Evolutionary conservation across 164 flowering plant species (phyloP).

Genomic region (Kalanchoe fedtschenkoi): DNA sequence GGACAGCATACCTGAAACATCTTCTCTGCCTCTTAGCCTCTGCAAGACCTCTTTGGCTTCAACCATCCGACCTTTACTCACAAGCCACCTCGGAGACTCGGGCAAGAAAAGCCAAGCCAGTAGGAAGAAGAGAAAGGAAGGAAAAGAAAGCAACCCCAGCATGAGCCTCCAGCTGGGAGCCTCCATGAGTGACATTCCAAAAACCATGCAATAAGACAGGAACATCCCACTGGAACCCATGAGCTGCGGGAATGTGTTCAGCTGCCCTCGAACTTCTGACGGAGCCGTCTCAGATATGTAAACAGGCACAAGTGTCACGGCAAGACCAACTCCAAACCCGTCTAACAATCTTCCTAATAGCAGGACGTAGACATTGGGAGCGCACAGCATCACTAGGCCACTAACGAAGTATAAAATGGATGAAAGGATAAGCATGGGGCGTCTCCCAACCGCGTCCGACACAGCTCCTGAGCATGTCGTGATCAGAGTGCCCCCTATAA

Average conservation of each 20-base stretch:
- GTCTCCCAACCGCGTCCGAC: slow-evolving; percentile 24
- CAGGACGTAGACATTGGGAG: slow-evolving; percentile 27
- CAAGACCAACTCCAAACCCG: slow-evolving; percentile 29
- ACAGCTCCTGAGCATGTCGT: slow-evolving; percentile 27
- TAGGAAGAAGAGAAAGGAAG: slow-evolving; percentile 19
- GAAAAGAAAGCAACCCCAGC: slow-evolving; percentile 29
- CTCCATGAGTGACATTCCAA: slow-evolving; percentile 24
- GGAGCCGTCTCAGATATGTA: slow-evolving; percentile 37
- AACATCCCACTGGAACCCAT: slow-evolving; percentile 28
- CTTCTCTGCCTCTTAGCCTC: slow-evolving; percentile 28
- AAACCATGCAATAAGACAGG: slow-evolving; percentile 29
- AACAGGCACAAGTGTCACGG: slow-evolving; percentile 31
- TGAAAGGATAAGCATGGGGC: slow-evolving; percentile 28
- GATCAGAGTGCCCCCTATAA: slow-evolving; percentile 28
- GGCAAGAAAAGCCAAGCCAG: slow-evolving; percentile 24
- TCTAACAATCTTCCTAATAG: slow-evolving; percentile 27
- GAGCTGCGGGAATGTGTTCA: slow-evolving; percentile 29
- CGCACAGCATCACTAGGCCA: slow-evolving; percentile 27
- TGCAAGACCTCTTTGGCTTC: slow-evolving; percentile 29
- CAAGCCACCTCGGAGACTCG: slow-evolving; percentile 37
- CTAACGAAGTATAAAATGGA: slow-evolving; percentile 24
- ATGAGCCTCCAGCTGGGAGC: slow-evolving; percentile 30
- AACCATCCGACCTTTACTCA: slow-evolving; percentile 27
- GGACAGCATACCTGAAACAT: slow-evolving; percentile 22
- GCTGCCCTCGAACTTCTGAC: slow-evolving; percentile 23